phyloP scores from a whole-genome alignment of 176 grass and related monocot genomes.

The Triticum timopheevii region DNA sequence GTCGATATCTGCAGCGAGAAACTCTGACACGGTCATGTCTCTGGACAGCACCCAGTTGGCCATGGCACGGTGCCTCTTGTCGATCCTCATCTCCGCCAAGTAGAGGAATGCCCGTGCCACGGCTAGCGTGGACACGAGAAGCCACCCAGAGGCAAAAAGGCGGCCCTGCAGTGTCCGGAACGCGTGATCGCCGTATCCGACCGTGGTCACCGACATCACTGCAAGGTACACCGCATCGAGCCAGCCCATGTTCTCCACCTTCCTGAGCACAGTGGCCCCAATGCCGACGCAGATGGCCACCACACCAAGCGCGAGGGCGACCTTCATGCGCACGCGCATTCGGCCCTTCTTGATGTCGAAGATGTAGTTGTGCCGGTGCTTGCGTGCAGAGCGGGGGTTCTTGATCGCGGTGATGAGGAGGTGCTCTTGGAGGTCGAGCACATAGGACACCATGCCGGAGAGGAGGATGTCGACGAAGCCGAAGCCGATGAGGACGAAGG shows the following conservation, averaged over 20 bases:
- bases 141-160: conserved; percentile 77
- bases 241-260: conserved; percentile 65
- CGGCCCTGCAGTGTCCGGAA: conserved; percentile 67
- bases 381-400: conserved; percentile 40
- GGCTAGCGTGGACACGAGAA: conserved; percentile 83
- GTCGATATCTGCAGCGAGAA: conserved; percentile 84
- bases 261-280: conserved; percentile 65
- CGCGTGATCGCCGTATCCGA: conserved; percentile 78
- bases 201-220: conserved; percentile 93
- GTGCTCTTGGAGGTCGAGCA: conserved; percentile 91
- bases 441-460: conserved; percentile 87
- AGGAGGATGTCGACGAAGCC: conserved; percentile 93
- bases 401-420: conserved; percentile 78
- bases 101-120: conserved; percentile 90
- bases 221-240: conserved; percentile 81
- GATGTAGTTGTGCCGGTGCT: conserved; percentile 67
- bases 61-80: conserved; percentile 84
- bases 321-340: conserved; percentile 91
- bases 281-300: conserved; percentile 73
- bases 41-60: conserved; percentile 85
- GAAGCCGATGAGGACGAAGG: conserved; percentile 80
- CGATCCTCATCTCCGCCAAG: conserved; percentile 89
- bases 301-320: conserved; percentile 56
- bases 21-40: conserved; percentile 89
- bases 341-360: conserved; percentile 92